Evolutionary conservation across 257 asterid genomes (phyloP).

Genomic region (Penstemon newberryi): DNA sequence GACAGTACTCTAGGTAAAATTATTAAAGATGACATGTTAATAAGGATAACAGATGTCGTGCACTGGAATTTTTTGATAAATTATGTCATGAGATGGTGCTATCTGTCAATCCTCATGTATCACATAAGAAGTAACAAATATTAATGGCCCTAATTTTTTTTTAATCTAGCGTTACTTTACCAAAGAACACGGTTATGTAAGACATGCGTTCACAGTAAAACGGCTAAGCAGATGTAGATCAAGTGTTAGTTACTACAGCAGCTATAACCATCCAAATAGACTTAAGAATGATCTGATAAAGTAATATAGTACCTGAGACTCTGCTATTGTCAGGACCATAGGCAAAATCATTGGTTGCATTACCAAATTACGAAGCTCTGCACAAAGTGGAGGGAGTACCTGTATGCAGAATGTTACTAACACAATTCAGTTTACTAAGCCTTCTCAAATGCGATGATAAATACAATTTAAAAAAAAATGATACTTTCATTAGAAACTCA

Average conservation of each 20-base stretch:
- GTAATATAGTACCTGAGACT: conserved; percentile 72
- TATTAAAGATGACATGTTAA: conserved; percentile 1
- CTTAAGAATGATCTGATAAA: conserved; percentile 28
- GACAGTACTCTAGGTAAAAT: conserved; percentile 9
- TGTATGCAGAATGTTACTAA: conserved; percentile 36
- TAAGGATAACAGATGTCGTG: conserved; percentile 14
- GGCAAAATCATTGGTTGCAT: conserved; percentile 99
- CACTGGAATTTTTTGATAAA: background rate
- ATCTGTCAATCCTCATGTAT: conserved; percentile 7
- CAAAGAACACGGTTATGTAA: conserved; percentile 4
- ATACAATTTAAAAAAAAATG: conserved; percentile 11
- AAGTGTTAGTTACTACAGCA: background rate
- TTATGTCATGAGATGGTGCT: conserved; percentile 3
- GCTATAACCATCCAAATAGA: conserved; percentile 24
- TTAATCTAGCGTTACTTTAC: conserved; percentile 12
- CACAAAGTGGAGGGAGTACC: conserved; percentile 99
- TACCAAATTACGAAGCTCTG: conserved; percentile 96
- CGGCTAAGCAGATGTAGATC: background rate
- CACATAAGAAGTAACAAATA: conserved; percentile 19
- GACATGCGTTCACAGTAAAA: conserved; percentile 16
- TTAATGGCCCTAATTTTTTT: conserved; percentile 4
- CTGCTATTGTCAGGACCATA: conserved; percentile 97
- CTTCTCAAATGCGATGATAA: conserved; percentile 29
- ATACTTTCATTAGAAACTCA: conserved; percentile 24
- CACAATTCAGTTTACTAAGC: conserved; percentile 26